These are phyloP conservation scores for Emergomyces africanus DNA, from an alignment of 2,329 filamentous ascomycete species.

Conservation along the genomic window DNA sequence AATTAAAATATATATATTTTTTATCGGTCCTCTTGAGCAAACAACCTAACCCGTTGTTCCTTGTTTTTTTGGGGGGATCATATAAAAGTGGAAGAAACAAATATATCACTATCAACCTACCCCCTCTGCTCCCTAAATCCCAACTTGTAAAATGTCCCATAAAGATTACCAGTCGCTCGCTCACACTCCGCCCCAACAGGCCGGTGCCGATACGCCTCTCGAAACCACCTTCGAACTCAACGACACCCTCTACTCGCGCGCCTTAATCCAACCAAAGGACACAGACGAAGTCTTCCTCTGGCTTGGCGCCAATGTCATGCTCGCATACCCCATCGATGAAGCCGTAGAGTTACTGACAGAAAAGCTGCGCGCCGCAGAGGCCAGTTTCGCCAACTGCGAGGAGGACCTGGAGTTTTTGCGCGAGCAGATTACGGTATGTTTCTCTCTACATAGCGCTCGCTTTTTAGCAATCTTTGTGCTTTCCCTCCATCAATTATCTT, in stretches of 20 bases:
- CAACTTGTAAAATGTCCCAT: neutral
- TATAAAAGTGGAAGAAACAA: neutral
- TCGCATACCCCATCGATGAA: slow-evolving; percentile 83
- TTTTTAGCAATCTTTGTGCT: too few relatives aligned
- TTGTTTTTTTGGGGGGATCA: too few relatives aligned
- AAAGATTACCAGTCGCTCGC: neutral
- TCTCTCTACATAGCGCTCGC: too few relatives aligned
- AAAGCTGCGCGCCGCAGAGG: slow-evolving; percentile 68
- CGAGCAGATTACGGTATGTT: slow-evolving; percentile 83
- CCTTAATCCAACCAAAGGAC: slow-evolving; percentile 60
- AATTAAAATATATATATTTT: too few relatives aligned
- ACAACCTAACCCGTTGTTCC: neutral
- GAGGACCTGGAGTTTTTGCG: slow-evolving; percentile 92
- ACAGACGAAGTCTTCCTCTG: slow-evolving; percentile 82
- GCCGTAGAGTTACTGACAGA: slow-evolving; percentile 64
- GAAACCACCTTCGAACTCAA: slow-evolving; percentile 94
- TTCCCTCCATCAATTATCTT: too few relatives aligned
- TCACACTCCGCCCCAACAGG: slow-evolving; percentile 7
- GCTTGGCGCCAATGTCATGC: slow-evolving; percentile 98
- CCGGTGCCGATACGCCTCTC: slow-evolving; percentile 44
- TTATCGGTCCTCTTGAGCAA: too few relatives aligned
- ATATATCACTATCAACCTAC: neutral
- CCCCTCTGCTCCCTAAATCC: neutral
- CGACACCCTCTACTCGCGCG: slow-evolving; percentile 87
- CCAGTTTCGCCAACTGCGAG: slow-evolving; percentile 74